Conservation (phyloP, 306 rosid genomes). For the Fagus crenata region DNA sequence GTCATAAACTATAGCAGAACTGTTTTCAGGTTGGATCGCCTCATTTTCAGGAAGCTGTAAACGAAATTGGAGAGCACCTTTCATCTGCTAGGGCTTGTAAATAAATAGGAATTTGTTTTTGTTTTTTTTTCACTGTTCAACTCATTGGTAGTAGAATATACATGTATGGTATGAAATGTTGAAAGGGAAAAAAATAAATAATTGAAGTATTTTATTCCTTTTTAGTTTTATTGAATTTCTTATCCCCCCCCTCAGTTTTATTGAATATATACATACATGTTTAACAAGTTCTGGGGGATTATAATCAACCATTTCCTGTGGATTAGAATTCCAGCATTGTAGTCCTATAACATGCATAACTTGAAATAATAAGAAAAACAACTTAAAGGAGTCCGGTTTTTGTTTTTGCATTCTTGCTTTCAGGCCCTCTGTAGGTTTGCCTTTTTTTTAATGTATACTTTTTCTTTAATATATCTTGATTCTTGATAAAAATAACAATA, state of each 20-base stretch:
- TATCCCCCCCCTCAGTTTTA: background rate
- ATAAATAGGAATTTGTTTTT: constrained; percentile 56
- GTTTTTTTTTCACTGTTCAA: constrained; percentile 27
- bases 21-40: constrained; percentile 42
- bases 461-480: no score
- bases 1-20: constrained; percentile 33
- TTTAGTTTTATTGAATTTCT: constrained; percentile 14
- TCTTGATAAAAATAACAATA: no score
- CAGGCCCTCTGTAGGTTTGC: no score
- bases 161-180: constrained; percentile 48
- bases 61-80: constrained; percentile 50
- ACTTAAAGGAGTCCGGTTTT: no score
- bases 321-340: background rate
- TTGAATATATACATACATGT: background rate
- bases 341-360: background rate
- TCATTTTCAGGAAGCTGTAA: constrained; percentile 53
- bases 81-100: constrained; percentile 55
- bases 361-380: no score
- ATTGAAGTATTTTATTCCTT: constrained; percentile 26
- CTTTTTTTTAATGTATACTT: no score
- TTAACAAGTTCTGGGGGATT: no score
- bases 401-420: no score
- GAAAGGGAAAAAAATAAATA: constrained; percentile 38
- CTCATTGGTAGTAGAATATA: constrained; percentile 56
- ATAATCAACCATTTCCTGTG: background rate